Base-by-base conservation (phyloP, 345 rosid genomes). In the Hevea brasiliensis region DNA sequence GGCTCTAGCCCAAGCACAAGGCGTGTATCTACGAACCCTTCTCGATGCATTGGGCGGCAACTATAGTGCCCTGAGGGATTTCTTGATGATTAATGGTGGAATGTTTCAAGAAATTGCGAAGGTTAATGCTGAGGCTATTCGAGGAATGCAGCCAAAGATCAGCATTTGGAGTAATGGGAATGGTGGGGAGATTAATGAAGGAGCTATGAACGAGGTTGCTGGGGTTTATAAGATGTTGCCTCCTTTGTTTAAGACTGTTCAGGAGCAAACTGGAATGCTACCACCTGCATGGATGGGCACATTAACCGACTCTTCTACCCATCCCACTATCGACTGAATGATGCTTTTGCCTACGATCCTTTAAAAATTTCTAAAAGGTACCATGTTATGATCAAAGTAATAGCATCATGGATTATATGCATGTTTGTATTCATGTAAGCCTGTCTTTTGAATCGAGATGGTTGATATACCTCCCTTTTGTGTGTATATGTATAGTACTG, bases 251-350 rank as follows among this genome's bases (percentile, higher is more conserved):
- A 79, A 87, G 73, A 92, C 97, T 15, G 96, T 92, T 66, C 82
- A 92, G 1, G 92, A 92, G 29, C 97, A 90, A 62, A 92, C 94
- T 0, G 97, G 92, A 50, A 90, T 89, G 94, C 77, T 76, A 3
- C 97, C 97, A 8, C 90, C 98, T 1, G 53, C 89, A 0, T 92
- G 90, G 90, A 68, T 92, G 47, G 94, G 88, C 56, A 72, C 80
- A 10, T 50, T 88, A 2, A 17, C 74, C 2, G 74, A 77, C 35
- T n/a, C 68, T 1, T 54, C 73, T 9, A 6, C 26, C 54, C 35
- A 13, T 11, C 54, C 75, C 37, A 8, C 1, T 45, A 45, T 8
- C 48, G 14, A 12, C 37, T 32, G 37, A 32, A 32, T 32, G 2
- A 32, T 57, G 61, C 32, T 57, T 57, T 23, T 21, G 61, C 61